A percentile compares a stretch with the other conserved stretches of the same genome.
These are phyloP conservation scores for Filobasidium wieringae DNA, from an alignment of 768 basidiomycete species.

Conservation along the genomic window DNA sequence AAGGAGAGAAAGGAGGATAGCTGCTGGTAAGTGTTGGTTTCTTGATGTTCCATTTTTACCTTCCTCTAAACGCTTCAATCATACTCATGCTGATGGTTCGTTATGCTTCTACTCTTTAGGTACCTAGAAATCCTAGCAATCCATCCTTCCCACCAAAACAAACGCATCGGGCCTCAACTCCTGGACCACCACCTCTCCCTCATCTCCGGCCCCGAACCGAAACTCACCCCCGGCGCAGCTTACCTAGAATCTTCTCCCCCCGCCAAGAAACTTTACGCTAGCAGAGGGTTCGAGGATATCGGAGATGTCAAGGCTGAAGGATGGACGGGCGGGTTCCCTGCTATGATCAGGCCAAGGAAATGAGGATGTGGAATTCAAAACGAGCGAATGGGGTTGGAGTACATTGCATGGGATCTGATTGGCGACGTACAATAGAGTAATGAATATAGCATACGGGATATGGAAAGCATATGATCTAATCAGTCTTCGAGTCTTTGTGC, in stretches of 20 bases:
- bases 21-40: not conserved
- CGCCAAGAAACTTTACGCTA: constrained; percentile 5
- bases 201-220: not conserved
- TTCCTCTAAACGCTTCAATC: no score
- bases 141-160: constrained; percentile 6
- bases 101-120: not conserved
- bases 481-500: no score
- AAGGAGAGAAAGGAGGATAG: not conserved
- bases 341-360: constrained; percentile 6
- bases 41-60: no score
- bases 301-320: constrained; percentile 10
- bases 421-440: no score
- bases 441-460: no score
- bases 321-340: constrained; percentile 13
- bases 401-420: no score
- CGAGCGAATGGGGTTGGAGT: no score
- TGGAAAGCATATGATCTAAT: no score
- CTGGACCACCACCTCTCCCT: constrained; percentile 12
- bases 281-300: constrained; percentile 9
- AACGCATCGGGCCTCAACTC: constrained; percentile 3
- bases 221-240: not conserved
- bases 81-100: no score
- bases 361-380: no score
- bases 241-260: constrained; percentile 11
- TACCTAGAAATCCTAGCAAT: constrained; percentile 14